Evolutionary conservation across 1,139 yeast genomes (phyloP), one percentile per base, ranked within the genome.

Genomic region (Pichia sp.): DNA sequence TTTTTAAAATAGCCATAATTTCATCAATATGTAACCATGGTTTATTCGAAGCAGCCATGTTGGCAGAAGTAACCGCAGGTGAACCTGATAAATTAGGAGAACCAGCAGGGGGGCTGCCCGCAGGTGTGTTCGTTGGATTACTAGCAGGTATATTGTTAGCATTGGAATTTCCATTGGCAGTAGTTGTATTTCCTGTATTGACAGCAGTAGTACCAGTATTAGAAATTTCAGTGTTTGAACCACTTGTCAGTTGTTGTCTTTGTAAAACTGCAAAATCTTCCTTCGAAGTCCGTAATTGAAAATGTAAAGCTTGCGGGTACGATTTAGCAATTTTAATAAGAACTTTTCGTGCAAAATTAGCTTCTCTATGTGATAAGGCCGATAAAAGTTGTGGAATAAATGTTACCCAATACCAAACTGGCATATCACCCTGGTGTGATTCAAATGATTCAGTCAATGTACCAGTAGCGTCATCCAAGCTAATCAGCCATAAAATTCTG

Each of bases 371-470:
- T 4, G 96, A 84, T 50, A 93, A 70, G 0, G 96, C 82, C 1
- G 96, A 82, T 54, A 93, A 70, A 47, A 93, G 70, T 62, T 93
- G 98, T 4, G 98, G 98, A 53, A 93, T 88, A 55, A 84, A 91
- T 0, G 97, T 87, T 33, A 91, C 87, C 98, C 98, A 93, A 59
- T 91, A 91, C 99, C 99, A 93, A 3, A 89, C 95, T 10, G 98
- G 97, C 34, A 87, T 89, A 50, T 93, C 99, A 18, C 98, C 97
- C 50, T 93, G 76, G 61, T 86, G 91, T 41, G 85, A 80, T 47
- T 87, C 95, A 63, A 89, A 91, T 0, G 96, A 96, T 52, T 80
- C 81, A 0, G 94, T 77, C 42, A 91, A 69, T 0, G 91, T 76
- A 1, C 94, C 95, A 10, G 80, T 72, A 3, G 80, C 70, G 59